These are phyloP conservation scores for Funneliformis caledonium DNA, from an alignment of 371 early-diverging fungal species.

Conservation along the genomic window DNA sequence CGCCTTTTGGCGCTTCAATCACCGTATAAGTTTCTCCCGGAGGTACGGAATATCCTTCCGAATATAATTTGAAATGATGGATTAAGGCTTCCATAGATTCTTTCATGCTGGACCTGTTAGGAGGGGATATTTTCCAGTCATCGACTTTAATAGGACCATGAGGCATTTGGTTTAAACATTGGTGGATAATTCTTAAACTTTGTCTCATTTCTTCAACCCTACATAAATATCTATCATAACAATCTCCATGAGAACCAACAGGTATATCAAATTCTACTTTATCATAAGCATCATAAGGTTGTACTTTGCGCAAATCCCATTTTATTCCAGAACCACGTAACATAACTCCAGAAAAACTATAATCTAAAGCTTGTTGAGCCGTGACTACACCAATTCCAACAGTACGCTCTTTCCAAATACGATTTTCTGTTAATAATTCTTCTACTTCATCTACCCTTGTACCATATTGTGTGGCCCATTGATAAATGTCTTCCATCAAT, in stretches of 20 bases:
- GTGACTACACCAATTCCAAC: slow-evolving; percentile 88
- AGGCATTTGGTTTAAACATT: slow-evolving; percentile 96
- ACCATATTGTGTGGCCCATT: slow-evolving; percentile 89
- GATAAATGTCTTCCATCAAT: slow-evolving; percentile 92
- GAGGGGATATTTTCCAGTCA: slow-evolving; percentile 97
- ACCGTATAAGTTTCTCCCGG: slow-evolving; percentile 96
- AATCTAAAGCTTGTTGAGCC: slow-evolving; percentile 86
- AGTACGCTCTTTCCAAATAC: slow-evolving; percentile 94
- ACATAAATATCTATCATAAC: slow-evolving; percentile 94
- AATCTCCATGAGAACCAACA: slow-evolving; percentile 94
- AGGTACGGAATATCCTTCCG: slow-evolving; percentile 97
- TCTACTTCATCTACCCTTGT: slow-evolving; percentile 94
- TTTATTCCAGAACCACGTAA: slow-evolving; percentile 91
- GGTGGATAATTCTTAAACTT: slow-evolving; percentile 90
- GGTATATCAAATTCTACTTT: slow-evolving; percentile 96
- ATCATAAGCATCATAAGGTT: slow-evolving; percentile 96
- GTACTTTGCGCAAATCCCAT: slow-evolving; percentile 94
- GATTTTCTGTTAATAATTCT: slow-evolving; percentile 90
- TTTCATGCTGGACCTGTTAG: slow-evolving; percentile 95
- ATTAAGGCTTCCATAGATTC: slow-evolving; percentile 98
- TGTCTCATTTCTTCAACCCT: slow-evolving; percentile 99
- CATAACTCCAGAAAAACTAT: slow-evolving; percentile 95
- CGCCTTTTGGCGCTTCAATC: slow-evolving; percentile 98
- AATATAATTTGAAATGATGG: slow-evolving; percentile 97
- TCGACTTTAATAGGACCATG: slow-evolving; percentile 94